Conservation (phyloP, 345 rosid species). For the Raphanus sativus region DNA sequence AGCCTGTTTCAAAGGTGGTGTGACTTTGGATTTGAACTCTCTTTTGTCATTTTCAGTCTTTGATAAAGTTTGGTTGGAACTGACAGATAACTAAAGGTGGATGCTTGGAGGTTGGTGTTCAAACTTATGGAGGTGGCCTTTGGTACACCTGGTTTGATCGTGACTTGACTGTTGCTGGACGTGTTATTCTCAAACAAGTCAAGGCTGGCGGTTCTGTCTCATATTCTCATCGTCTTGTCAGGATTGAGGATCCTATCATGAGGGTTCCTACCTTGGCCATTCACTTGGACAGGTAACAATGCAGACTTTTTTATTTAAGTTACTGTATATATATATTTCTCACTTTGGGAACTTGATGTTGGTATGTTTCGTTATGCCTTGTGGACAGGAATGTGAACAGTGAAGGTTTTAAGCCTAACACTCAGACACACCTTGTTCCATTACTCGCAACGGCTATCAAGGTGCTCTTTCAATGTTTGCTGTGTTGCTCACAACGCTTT, state of each 20-base stretch:
- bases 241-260: slow-evolving; percentile 84
- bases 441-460: slow-evolving; percentile 82
- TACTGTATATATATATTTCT: neutral
- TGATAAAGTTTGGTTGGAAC: slow-evolving; percentile 5
- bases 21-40: no score
- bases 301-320: neutral
- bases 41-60: neutral
- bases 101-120: slow-evolving; percentile 89
- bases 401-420: slow-evolving; percentile 95
- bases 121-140: slow-evolving; percentile 89
- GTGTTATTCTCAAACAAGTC: slow-evolving; percentile 66
- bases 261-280: slow-evolving; percentile 93
- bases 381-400: slow-evolving; percentile 60
- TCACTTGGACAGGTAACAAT: slow-evolving; percentile 80
- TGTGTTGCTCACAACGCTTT: neutral
- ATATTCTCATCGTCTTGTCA: slow-evolving; percentile 69
- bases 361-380: neutral
- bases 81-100: slow-evolving; percentile 73
- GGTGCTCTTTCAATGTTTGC: slow-evolving; percentile 44
- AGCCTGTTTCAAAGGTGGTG: slow-evolving; percentile 85
- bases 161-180: slow-evolving; percentile 91
- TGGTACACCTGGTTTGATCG: slow-evolving; percentile 99
- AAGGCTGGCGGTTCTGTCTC: slow-evolving; percentile 58
- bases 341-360: neutral
- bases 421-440: slow-evolving; percentile 81